These are phyloP conservation scores for Zymoseptoria ardabiliae DNA, from an alignment of 2,329 filamentous ascomycete genomes.

Conservation along the genomic window DNA sequence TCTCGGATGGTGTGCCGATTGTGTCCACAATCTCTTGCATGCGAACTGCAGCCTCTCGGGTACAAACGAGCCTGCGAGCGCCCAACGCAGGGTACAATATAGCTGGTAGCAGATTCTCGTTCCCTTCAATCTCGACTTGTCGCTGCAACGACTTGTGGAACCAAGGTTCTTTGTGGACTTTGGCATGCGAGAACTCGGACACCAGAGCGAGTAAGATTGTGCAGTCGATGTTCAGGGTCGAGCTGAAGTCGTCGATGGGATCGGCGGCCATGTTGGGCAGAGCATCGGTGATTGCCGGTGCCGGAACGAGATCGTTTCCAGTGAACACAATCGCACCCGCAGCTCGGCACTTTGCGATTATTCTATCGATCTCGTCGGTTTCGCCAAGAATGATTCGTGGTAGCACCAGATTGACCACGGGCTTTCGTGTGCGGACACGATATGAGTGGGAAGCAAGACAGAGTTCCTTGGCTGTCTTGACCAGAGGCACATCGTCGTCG, in stretches of 20 bases:
- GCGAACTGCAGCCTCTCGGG: conserved; percentile 55
- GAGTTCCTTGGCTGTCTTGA: conserved; percentile 54
- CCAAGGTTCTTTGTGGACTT: conserved; percentile 41
- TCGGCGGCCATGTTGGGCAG: conserved; percentile 32
- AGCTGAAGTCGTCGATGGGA: conserved; percentile 32
- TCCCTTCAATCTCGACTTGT: conserved; percentile 58
- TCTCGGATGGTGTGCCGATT: conserved; percentile 57
- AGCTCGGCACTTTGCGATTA: conserved; percentile 49
- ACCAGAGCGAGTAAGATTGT: conserved; percentile 66
- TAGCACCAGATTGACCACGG: conserved; percentile 53
- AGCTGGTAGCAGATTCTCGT: conserved; percentile 52
- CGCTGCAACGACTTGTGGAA: conserved; percentile 54
- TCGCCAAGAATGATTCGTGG: conserved; percentile 49
- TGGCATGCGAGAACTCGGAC: conserved; percentile 63
- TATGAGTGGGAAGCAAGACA: conserved; percentile 49
- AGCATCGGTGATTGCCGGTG: conserved; percentile 20
- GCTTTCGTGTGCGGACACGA: conserved; percentile 53
- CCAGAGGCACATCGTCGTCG: conserved; percentile 47
- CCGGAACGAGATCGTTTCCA: conserved; percentile 21
- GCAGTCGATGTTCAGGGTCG: conserved; percentile 54
- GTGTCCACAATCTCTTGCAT: conserved; percentile 60
- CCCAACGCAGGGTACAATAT: conserved; percentile 57
- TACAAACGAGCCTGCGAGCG: conserved; percentile 55
- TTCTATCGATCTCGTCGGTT: conserved; percentile 47
- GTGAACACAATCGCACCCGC: conserved; percentile 37